These are phyloP conservation scores for Citrus medica DNA, from an alignment of 345 rosid genomes.

Conservation along the genomic window DNA sequence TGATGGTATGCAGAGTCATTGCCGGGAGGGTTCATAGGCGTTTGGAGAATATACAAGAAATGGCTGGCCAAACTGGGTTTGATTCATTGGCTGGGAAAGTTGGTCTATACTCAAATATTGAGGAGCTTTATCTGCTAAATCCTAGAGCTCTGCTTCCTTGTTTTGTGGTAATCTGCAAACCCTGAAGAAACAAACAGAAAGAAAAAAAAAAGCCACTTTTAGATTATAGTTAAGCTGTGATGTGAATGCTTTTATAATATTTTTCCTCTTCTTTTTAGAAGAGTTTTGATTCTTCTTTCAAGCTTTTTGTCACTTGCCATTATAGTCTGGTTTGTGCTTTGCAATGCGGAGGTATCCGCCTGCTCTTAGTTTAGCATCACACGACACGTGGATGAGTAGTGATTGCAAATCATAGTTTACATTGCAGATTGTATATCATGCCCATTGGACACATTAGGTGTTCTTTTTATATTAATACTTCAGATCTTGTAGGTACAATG, in stretches of 20 bases:
- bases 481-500: neutral
- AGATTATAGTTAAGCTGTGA: neutral
- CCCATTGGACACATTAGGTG: neutral
- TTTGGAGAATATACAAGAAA: constrained; percentile 80
- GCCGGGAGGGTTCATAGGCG: constrained; percentile 98
- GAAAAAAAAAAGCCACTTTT: neutral
- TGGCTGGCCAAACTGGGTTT: constrained; percentile 77
- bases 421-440: neutral
- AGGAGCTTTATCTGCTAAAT: constrained; percentile 94
- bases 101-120: constrained; percentile 87
- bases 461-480: neutral
- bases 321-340: constrained; percentile 16
- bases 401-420: too few species aligned
- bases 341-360: constrained; percentile 6
- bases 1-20: constrained; percentile 91
- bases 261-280: constrained; percentile 7
- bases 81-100: constrained; percentile 97
- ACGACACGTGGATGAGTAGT: constrained; percentile 7
- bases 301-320: constrained; percentile 11
- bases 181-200: constrained; percentile 28
- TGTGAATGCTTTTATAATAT: constrained; percentile 19
- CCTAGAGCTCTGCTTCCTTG: constrained; percentile 93
- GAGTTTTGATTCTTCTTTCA: constrained; percentile 22
- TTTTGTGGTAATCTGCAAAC: constrained; percentile 81
- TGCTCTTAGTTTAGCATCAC: constrained; percentile 13